Evolutionary conservation across 192 early-diverging fungal species (phyloP).

Genomic region (Phycomyces nitens): DNA sequence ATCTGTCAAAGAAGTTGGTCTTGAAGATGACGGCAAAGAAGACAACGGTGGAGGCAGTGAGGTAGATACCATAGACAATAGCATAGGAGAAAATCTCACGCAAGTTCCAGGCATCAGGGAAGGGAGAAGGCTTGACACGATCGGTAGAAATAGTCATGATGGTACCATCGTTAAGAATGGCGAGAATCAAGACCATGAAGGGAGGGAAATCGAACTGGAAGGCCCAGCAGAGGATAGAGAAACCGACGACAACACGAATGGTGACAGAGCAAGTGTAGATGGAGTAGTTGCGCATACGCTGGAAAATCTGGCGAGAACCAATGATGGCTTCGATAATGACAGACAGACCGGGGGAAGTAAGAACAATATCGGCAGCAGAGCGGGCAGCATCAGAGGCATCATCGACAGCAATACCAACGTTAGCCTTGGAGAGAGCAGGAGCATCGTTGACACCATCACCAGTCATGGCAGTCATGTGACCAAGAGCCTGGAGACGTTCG

Average conservation of each 20-base stretch:
- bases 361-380: constrained; percentile 73
- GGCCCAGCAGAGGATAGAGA: constrained; percentile 67
- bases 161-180: constrained; percentile 89
- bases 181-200: constrained; percentile 82
- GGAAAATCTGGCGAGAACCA: constrained; percentile 90
- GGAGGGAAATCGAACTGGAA: constrained; percentile 81
- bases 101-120: constrained; percentile 86
- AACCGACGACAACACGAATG: constrained; percentile 70
- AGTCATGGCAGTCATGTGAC: constrained; percentile 70
- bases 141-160: constrained; percentile 90
- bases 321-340: constrained; percentile 91
- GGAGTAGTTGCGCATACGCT: constrained; percentile 90
- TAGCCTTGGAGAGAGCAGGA: constrained; percentile 66
- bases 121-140: constrained; percentile 71
- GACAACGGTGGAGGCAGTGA: constrained; percentile 75
- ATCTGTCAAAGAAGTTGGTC: constrained; percentile 53
- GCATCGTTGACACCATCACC: constrained; percentile 74
- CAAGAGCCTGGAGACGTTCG: constrained; percentile 61
- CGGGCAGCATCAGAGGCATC: constrained; percentile 73
- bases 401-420: constrained; percentile 71
- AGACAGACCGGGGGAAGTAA: constrained; percentile 70
- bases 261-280: constrained; percentile 90
- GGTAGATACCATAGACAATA: constrained; percentile 79
- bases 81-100: constrained; percentile 83
- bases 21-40: constrained; percentile 63